Conservation (phyloP, 129 eudicot species). For the Chrysanthemum makinoi region DNA sequence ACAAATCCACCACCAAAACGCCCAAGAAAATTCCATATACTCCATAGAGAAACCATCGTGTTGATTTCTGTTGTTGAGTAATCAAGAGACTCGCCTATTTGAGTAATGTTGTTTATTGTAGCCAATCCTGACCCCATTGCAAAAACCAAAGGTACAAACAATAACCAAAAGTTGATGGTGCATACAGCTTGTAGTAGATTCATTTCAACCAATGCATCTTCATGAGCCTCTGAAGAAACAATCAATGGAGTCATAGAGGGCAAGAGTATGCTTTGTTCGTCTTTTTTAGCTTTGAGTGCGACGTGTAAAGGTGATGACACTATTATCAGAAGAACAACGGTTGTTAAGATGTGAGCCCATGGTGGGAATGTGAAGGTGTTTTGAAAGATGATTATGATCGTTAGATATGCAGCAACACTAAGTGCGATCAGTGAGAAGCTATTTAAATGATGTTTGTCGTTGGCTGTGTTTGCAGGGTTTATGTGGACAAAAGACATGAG, state of each 20-base stretch:
- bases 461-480: constrained; percentile 26
- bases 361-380: constrained; percentile 51
- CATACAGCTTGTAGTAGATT: constrained; percentile 58
- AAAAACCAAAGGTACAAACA: constrained; percentile 69
- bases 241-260: constrained; percentile 36
- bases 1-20: constrained; percentile 80
- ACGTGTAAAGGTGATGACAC: constrained; percentile 55
- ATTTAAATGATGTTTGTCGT: constrained; percentile 54
- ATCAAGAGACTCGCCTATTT: constrained; percentile 71
- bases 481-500: constrained; percentile 70
- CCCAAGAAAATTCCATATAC: constrained; percentile 95
- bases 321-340: constrained; percentile 40
- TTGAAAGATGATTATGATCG: constrained; percentile 54
- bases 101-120: constrained; percentile 83
- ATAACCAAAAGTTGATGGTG: constrained; percentile 70
- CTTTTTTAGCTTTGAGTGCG: constrained; percentile 49
- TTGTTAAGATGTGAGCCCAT: constrained; percentile 41
- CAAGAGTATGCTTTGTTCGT: constrained; percentile 13
- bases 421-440: constrained; percentile 56
- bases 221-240: background rate
- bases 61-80: constrained; percentile 49
- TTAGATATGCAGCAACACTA: constrained; percentile 51
- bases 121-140: constrained; percentile 93
- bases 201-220: constrained; percentile 34
- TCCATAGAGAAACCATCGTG: constrained; percentile 81